Evolutionary conservation across 306 rosid genomes (phyloP).

Genomic region (Cucurbita pepo): DNA sequence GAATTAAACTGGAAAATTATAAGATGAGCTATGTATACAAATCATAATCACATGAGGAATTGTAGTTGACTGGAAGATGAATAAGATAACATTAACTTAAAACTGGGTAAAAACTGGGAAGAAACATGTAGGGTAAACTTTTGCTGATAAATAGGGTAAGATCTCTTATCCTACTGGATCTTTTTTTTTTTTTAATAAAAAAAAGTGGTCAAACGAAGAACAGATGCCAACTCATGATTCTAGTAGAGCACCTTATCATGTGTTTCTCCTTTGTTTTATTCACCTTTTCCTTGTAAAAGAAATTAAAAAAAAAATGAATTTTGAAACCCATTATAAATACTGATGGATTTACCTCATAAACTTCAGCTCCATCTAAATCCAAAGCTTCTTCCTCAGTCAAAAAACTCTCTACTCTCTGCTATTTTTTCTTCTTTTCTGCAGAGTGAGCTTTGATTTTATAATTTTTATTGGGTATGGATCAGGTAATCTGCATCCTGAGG

Average conservation of each 20-base stretch:
- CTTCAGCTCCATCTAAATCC: conserved; percentile 8
- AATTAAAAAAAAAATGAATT: background rate
- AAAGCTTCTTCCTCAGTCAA: conserved; percentile 1
- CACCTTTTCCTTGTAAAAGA: background rate
- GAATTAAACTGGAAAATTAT: background rate
- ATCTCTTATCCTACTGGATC: background rate
- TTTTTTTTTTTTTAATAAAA: background rate
- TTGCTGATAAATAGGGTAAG: background rate
- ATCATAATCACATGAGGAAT: background rate
- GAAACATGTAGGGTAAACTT: background rate
- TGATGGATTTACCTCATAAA: background rate
- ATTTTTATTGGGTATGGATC: conserved; percentile 20
- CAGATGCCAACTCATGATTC: conserved; percentile 15
- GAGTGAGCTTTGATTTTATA: background rate
- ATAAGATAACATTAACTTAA: background rate
- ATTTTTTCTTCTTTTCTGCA: background rate
- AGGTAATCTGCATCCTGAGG: conserved; percentile 65
- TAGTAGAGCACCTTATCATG: conserved; percentile 17
- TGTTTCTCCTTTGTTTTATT: conserved; percentile 8
- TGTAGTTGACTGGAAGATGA: background rate
- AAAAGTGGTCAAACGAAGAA: conserved; percentile 36
- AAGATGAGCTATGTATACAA: background rate
- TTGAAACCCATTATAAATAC: conserved; percentile 30
- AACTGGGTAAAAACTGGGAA: background rate
- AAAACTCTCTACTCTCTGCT: background rate